phyloP scores from a whole-genome alignment of 306 rosid genomes.

The Bauhinia variegata region DNA sequence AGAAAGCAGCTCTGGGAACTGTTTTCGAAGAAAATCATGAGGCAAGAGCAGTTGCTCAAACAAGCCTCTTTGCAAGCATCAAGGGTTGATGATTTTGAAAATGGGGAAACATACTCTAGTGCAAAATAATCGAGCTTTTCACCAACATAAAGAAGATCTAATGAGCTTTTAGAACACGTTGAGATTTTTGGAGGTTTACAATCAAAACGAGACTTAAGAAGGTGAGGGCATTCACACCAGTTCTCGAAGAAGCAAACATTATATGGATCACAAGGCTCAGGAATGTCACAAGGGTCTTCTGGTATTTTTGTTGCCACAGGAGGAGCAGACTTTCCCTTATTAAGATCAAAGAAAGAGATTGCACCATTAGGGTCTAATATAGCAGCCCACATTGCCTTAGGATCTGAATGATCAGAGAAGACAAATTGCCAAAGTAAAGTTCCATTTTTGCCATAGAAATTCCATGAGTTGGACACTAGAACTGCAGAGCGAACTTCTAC shows the following conservation, averaged over 20 bases:
- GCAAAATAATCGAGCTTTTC: slow-evolving; percentile 69
- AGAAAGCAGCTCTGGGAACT: slow-evolving; percentile 69
- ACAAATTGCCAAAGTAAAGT: slow-evolving; percentile 57
- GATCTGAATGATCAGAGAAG: slow-evolving; percentile 48
- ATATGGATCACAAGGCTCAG: slow-evolving; percentile 78
- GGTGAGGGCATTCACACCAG: slow-evolving; percentile 80
- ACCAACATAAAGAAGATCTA: slow-evolving; percentile 65
- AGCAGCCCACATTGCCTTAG: slow-evolving; percentile 65
- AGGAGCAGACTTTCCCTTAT: slow-evolving; percentile 44
- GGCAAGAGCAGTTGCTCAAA: slow-evolving; percentile 73
- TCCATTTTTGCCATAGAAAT: slow-evolving; percentile 55
- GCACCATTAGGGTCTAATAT: slow-evolving; percentile 72
- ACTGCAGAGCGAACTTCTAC: slow-evolving; percentile 56
- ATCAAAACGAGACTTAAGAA: slow-evolving; percentile 60
- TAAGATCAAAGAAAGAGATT: slow-evolving; percentile 65
- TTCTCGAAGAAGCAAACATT: slow-evolving; percentile 57
- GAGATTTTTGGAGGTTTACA: slow-evolving; percentile 67
- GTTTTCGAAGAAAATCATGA: slow-evolving; percentile 76
- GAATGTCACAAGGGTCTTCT: slow-evolving; percentile 67
- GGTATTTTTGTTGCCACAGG: slow-evolving; percentile 59
- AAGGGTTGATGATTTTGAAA: slow-evolving; percentile 60
- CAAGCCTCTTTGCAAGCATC: slow-evolving; percentile 66
- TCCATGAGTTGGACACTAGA: slow-evolving; percentile 70
- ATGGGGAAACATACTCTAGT: slow-evolving; percentile 57
- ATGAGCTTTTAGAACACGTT: slow-evolving; percentile 51